Evolutionary conservation across 768 basidiomycete species (phyloP), one percentile per base, ranked within the genome.

Genomic region (Saitozyma sp.): DNA sequence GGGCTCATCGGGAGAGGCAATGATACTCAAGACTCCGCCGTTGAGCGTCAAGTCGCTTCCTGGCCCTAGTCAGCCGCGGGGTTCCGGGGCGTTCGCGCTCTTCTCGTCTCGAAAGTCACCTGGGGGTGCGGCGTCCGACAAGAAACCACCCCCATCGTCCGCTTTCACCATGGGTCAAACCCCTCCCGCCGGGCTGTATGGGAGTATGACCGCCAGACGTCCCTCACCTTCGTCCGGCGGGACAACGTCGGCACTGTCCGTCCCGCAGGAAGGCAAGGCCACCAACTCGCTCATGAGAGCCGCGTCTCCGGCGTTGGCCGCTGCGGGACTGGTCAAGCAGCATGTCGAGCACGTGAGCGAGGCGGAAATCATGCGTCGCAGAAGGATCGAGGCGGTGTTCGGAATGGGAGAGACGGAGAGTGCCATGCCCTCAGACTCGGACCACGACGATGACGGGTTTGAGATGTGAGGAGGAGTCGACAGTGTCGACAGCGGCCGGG

Each of bases 311-410:
- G 70, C 70, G 16, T 50, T 74, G 29, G 70, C 72, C 4, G 68
- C 70, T 41, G 71, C 71, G 2, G 71, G 74, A 2, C 59, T 73
- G 9, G 70, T 67, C 2, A 70, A 68, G 1, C 68, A 75, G 53
- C 68, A 56, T 42, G 61, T 73, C 9, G 69, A 90, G 78, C 77
- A 92, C 76, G 88, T 93, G 83, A 81, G 87, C 70, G 83, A 92
- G 69, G 84, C 89, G 56, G 85, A 91, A 70, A 76, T 93, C 75
- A 81, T 93, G 74, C 66, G 80, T 50, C 64, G 82, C 39, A 65
- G 82, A 56, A 68, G 81, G 61, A 66, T 75, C 56, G 81, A 83
- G 54, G 81, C 81, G n/a, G 82, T 83, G 11, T 80, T 77, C 53
- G 82, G 82, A 14, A 79, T 82, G 65, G 80, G 73, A 0, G 73